These are phyloP conservation scores for Evernia prunastri DNA, from an alignment of 495 filamentous ascomycete genomes.

Conservation along the genomic window DNA sequence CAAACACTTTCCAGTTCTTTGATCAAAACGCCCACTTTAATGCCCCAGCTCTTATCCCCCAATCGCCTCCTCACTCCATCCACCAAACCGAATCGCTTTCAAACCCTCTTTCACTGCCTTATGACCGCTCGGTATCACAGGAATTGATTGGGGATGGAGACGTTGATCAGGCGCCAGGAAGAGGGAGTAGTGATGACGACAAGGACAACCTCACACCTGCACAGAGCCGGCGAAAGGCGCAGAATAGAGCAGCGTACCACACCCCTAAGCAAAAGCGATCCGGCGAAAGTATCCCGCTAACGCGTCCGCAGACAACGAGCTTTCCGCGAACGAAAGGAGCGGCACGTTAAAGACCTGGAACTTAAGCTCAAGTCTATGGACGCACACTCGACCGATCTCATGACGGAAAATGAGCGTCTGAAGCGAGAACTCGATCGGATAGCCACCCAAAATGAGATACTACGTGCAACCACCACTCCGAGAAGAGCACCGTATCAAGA, in stretches of 20 bases:
- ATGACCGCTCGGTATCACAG: conserved; percentile 22
- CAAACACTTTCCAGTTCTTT: conserved; percentile 34
- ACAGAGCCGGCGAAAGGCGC: conserved; percentile 82
- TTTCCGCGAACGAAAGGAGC: conserved; percentile 94
- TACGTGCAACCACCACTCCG: conserved; percentile 60
- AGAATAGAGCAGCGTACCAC: conserved; percentile 93
- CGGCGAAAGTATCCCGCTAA: conserved; percentile 12
- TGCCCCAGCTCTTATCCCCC: conserved; percentile 33
- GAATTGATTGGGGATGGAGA: conserved; percentile 31
- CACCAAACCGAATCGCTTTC: conserved; percentile 31
- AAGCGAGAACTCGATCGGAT: conserved; percentile 74
- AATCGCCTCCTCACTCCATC: conserved; percentile 44
- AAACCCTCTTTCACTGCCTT: conserved; percentile 29
- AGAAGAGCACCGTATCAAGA: conserved; percentile 30
- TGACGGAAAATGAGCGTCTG: conserved; percentile 75
- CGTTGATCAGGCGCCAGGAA: conserved; percentile 31
- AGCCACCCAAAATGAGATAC: conserved; percentile 85
- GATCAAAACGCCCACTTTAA: conserved; percentile 35
- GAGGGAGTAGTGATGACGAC: conserved; percentile 52
- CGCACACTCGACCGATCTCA: conserved; percentile 45
- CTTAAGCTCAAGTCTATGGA: conserved; percentile 72
- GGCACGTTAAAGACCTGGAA: conserved; percentile 88
- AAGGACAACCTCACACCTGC: conserved; percentile 68
- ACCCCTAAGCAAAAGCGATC: not conserved
- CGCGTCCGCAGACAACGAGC: conserved; percentile 72